These are phyloP conservation scores for Aspergillus bridgeri DNA, from an alignment of 495 filamentous ascomycete species.

Conservation along the genomic window DNA sequence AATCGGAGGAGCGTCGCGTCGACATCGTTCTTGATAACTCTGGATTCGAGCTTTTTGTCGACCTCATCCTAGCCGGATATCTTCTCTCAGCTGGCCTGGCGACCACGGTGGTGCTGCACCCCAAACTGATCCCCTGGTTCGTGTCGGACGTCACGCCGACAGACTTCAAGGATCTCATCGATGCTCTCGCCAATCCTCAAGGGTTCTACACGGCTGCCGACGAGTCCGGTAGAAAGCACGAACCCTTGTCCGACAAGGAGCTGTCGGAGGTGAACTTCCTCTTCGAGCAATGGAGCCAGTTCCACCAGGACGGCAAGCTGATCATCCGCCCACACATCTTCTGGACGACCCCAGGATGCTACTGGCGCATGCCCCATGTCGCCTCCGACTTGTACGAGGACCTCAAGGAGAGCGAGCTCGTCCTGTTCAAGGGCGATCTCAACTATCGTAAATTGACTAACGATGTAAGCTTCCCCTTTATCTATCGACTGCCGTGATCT, in stretches of 20 bases:
- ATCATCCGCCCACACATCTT: constrained; percentile 76
- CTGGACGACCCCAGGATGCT: constrained; percentile 84
- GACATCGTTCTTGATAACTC: constrained; percentile 96
- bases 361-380: constrained; percentile 74
- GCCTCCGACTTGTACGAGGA: constrained; percentile 70
- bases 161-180: constrained; percentile 79
- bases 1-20: constrained; percentile 58
- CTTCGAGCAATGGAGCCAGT: constrained; percentile 72
- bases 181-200: constrained; percentile 68
- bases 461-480: constrained; percentile 60
- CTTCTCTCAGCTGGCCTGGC: constrained; percentile 77
- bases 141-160: constrained; percentile 87
- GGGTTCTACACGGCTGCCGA: constrained; percentile 73
- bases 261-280: constrained; percentile 65
- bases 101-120: constrained; percentile 83
- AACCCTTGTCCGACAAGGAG: constrained; percentile 63
- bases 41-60: constrained; percentile 94
- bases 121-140: constrained; percentile 95
- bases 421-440: constrained; percentile 94
- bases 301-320: constrained; percentile 79
- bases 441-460: constrained; percentile 90
- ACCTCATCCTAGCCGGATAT: constrained; percentile 87
- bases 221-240: constrained; percentile 56
- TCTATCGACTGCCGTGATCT: no score
- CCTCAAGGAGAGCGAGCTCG: constrained; percentile 79